These are phyloP conservation scores for Cephaloascus fragrans DNA, from an alignment of 805 yeast genomes.

Conservation along the genomic window DNA sequence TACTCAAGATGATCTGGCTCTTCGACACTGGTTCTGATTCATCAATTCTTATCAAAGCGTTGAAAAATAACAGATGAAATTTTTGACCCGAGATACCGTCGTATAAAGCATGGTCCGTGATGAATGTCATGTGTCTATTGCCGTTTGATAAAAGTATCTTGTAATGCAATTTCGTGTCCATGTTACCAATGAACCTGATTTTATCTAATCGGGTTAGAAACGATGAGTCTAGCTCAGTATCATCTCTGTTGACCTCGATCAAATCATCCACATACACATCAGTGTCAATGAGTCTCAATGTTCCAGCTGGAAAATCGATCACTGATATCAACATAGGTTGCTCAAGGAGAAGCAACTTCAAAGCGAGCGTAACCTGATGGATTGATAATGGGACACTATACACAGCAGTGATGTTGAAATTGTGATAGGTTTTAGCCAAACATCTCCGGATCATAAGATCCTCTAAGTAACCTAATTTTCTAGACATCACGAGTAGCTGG, in stretches of 20 bases:
- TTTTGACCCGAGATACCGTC: not conserved
- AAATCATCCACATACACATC: not conserved
- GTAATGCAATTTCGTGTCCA: not conserved
- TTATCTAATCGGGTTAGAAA: not conserved
- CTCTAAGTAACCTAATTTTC: not conserved
- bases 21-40: not conserved
- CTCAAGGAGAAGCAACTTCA: not conserved
- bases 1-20: not conserved
- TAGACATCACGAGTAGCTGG: not conserved
- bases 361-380: not conserved
- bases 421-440: not conserved
- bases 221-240: not conserved
- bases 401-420: not conserved
- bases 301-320: not conserved
- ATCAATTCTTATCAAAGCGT: not conserved
- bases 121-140: not conserved
- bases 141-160: not conserved
- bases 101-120: not conserved
- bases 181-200: not conserved
- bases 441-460: not conserved
- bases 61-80: not conserved
- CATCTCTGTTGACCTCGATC: not conserved
- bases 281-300: not conserved
- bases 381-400: not conserved
- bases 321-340: not conserved